Evolutionary conservation across 768 basidiomycete genomes (phyloP).

Genomic region (Termitomyces sp.): DNA sequence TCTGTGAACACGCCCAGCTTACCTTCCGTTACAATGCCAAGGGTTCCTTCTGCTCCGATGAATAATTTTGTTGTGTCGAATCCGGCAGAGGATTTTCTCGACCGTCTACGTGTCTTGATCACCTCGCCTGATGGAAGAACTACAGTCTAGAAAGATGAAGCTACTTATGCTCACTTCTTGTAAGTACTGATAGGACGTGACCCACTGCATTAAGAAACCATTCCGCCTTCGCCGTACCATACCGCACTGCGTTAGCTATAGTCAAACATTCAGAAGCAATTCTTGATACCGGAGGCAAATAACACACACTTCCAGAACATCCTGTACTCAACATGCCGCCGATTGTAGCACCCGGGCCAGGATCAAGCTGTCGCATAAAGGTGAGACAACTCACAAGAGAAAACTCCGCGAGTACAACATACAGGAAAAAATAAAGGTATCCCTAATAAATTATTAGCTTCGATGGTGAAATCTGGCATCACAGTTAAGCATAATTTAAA

Average conservation of each 20-base stretch:
- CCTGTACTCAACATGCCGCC: constrained; percentile 88
- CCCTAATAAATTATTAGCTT: constrained; percentile 41
- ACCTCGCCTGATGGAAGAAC: constrained; percentile 87
- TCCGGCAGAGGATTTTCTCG: constrained; percentile 84
- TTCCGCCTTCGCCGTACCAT: constrained; percentile 86
- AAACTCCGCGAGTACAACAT: constrained; percentile 14
- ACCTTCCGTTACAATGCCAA: constrained; percentile 91
- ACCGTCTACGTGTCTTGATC: constrained; percentile 79
- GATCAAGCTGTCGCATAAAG: constrained; percentile 52
- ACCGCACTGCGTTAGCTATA: constrained; percentile 74
- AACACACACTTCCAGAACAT: constrained; percentile 69
- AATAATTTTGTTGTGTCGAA: constrained; percentile 85
- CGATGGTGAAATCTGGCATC: neutral
- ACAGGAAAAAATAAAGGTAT: constrained; percentile 86
- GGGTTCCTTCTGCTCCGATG: constrained; percentile 75
- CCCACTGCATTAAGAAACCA: constrained; percentile 85
- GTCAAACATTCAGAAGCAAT: neutral
- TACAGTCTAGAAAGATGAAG: constrained; percentile 55
- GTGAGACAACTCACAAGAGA: neutral
- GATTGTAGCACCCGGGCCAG: constrained; percentile 76
- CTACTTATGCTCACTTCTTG: no score
- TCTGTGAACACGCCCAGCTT: neutral
- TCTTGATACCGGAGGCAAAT: neutral
- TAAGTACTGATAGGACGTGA: neutral
- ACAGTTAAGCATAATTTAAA: neutral